A percentile compares a stretch with the other conserved stretches of the same genome.
phyloP scores from a whole-genome alignment of 768 basidiomycete genomes.

The Phylloporus rhodoxanthus region DNA sequence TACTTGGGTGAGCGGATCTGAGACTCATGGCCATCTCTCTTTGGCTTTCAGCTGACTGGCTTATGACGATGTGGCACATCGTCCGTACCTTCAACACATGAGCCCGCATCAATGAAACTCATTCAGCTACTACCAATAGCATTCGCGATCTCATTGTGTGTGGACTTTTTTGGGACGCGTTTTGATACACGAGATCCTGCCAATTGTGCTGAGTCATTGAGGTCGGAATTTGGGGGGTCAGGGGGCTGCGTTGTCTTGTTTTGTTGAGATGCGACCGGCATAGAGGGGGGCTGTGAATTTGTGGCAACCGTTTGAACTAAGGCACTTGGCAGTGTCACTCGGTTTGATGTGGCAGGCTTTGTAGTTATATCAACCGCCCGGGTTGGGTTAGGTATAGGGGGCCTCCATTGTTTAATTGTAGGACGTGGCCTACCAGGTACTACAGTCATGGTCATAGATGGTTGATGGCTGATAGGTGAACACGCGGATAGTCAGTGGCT shows the following conservation, averaged over 20 bases:
- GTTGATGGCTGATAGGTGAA: background rate
- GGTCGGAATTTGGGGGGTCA: too few relatives aligned
- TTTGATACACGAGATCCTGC: background rate
- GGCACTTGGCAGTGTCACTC: too few relatives aligned
- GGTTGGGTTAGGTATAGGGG: background rate
- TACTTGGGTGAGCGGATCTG: background rate
- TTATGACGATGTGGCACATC: background rate
- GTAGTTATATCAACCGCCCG: background rate
- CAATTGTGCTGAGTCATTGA: background rate
- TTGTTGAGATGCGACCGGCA: background rate
- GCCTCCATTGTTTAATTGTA: background rate
- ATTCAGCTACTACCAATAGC: background rate
- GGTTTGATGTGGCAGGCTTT: too few relatives aligned
- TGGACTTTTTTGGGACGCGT: background rate
- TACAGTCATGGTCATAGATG: background rate
- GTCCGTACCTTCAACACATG: background rate
- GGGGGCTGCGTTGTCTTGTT: background rate
- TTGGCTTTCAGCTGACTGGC: background rate
- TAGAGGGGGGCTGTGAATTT: too few relatives aligned
- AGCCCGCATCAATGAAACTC: background rate
- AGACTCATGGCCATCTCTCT: background rate
- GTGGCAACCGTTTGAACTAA: too few relatives aligned
- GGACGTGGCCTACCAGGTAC: background rate
- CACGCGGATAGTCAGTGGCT: background rate
- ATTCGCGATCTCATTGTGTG: background rate